Base-by-base conservation (phyloP, 1,139 yeast genomes). In the Geotrichum carabidarum region DNA sequence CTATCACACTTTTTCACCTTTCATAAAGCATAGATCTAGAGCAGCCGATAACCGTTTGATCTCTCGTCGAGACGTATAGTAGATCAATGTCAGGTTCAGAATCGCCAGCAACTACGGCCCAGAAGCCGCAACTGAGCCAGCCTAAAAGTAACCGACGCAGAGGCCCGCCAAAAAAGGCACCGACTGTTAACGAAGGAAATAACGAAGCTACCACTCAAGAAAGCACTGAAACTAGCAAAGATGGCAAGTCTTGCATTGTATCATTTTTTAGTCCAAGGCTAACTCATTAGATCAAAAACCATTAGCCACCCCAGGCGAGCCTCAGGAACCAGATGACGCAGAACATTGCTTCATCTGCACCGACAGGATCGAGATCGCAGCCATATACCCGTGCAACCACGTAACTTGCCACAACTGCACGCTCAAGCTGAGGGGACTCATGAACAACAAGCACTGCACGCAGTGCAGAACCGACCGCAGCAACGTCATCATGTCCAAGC, bases 331-430 rank as follows among this genome's bases (percentile, higher is more conserved):
- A 35, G 57, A 52, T n/a, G 40, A 44, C 18, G 53, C 63, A 8
- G 81, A 78, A 31, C 69, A 74, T 31, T 91, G 98, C 74, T 71
- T 90, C 41, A 88, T 93, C 56, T 93, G 99, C 73, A 95, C 98
- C 0, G 85, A 87, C 50, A 74, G 73, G 44, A 76, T 90, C 44
- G 64, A 62, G 22, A 79, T 78, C 64, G 82, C 83, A 1, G 87
- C 96, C 0, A 69, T 86, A 14, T 80, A 93, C 1, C 87, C 91
- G 0, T 93, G 99, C 71, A 84, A 84, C 63, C 98, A 93, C 67
- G 78, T 77, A 27, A 83, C 91, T 0, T 93, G 99, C 69, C 90
- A 89, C 67, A 72, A 71, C 54, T 93, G 99, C 73, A 77, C 90
- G 0, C 80, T 91, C 63, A 78, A 97, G 61, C 89, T 90, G 65